phyloP scores from a whole-genome alignment of 208 protist species.

The Herpetomonas tarakana region DNA sequence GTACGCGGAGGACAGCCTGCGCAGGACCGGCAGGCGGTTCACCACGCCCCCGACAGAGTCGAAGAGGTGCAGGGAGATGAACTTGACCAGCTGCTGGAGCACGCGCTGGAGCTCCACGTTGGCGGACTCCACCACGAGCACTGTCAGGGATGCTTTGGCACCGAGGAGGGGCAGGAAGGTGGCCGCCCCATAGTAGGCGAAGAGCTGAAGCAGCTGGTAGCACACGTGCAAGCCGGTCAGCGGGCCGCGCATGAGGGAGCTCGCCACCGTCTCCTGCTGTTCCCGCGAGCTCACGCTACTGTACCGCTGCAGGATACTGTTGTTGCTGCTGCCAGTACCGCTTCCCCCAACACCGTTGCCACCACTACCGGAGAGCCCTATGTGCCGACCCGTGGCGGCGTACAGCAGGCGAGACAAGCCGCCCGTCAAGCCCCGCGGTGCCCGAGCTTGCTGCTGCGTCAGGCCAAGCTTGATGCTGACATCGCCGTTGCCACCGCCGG shows the following conservation, averaged over 20 bases:
- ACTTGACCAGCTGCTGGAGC: constrained; percentile 42
- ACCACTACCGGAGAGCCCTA: background rate
- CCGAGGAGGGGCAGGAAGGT: constrained; percentile 63
- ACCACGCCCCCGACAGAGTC: constrained; percentile 54
- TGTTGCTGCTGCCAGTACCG: background rate
- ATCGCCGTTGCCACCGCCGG: background rate
- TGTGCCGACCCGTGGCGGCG: constrained; percentile 20
- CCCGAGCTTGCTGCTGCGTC: background rate
- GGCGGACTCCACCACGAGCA: constrained; percentile 42
- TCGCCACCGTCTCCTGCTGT: constrained; percentile 49
- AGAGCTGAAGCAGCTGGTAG: constrained; percentile 64
- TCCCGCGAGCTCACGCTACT: constrained; percentile 42
- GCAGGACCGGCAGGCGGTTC: constrained; percentile 36
- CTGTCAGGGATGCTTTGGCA: constrained; percentile 35
- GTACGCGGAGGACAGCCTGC: constrained; percentile 41
- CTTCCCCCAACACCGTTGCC: background rate
- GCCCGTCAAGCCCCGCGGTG: constrained; percentile 15
- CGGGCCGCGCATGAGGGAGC: constrained; percentile 28
- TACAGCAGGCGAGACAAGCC: constrained; percentile 21
- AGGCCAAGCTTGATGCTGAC: background rate
- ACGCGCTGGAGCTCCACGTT: constrained; percentile 37
- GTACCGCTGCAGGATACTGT: constrained; percentile 28
- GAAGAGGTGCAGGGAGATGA: constrained; percentile 35
- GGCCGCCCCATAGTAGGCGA: constrained; percentile 61
- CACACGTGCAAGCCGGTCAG: constrained; percentile 39